Base-by-base conservation (phyloP, 2,329 filamentous ascomycete species). In the Verruconis gallopava region DNA sequence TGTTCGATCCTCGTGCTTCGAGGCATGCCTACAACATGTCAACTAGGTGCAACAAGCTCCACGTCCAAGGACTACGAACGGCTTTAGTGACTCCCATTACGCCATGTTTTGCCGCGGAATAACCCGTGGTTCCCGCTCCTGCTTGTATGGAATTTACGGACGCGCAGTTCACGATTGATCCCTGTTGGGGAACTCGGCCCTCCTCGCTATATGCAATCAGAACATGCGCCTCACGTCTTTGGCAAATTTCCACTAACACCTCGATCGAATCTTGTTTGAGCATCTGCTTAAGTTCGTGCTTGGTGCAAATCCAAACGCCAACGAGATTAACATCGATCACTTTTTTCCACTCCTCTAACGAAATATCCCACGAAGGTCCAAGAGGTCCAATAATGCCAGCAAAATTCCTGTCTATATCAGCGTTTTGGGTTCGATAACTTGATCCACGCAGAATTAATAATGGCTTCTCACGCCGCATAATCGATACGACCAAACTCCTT, bases 271-370 rank as follows among this genome's bases (percentile, higher is more conserved):
- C 64, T 50, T 75, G 71, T 33, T 60, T 58, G 13, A 71, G 46
- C 70, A 75, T 74, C 35, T 66, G 57, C 2, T 52, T 51, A 13
- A 75, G 56, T 53, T 77, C 55, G 61, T 32, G 70, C 72, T 40
- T 63, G 60, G 49, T 76, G 69, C 72, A 75, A 18, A 72, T 57
- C 65, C 71, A 76, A 0, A 77, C 67, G 3, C 73, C 74, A n/a
- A 66, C 66, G 15, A 74, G 60, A 46, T 78, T 72, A 37, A 75
- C 56, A 43, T 67, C 62, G 3, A 76, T 49, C 1, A 76, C 60
- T 4, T 60, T 58, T 28, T 66, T 52, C 63, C 71, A 77, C 34
- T 72, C 68, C 1, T 60, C 59, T 39, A 68, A 58, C 1, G 58
- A 54, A 30, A 64, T 51, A 42, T 73, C 61, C 42, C 72, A 64